These are phyloP conservation scores for Pittosporum tobira DNA, from an alignment of 129 eudicot genomes.

Conservation along the genomic window DNA sequence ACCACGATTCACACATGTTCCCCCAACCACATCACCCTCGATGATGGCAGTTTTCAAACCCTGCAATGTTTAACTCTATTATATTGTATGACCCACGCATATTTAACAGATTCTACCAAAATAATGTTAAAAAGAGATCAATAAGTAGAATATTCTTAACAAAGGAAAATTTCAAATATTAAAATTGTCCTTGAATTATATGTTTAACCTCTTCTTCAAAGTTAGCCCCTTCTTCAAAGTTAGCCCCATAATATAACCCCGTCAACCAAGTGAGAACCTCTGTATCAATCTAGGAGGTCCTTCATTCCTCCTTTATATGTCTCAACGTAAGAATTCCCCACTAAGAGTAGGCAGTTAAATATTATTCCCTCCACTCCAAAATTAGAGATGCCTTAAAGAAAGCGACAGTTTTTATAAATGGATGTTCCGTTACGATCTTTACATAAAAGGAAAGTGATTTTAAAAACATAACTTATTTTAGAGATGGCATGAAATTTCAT, in stretches of 20 bases:
- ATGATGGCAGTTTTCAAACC: slow-evolving; percentile 97
- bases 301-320: no score
- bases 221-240: neutral
- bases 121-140: neutral
- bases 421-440: no score
- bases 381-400: no score
- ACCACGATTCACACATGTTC: slow-evolving; percentile 96
- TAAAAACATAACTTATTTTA: no score
- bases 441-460: no score
- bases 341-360: no score
- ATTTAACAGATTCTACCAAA: neutral
- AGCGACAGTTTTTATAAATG: no score
- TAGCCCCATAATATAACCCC: neutral
- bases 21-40: slow-evolving; percentile 98
- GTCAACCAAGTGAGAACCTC: neutral
- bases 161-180: neutral
- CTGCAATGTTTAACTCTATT: slow-evolving; percentile 24
- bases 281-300: neutral
- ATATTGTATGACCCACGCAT: neutral
- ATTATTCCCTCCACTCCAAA: no score
- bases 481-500: no score
- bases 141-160: neutral
- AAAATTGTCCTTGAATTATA: neutral
- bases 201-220: neutral
- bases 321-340: no score